Percentiles rank a stretch among this genome's conserved stretches.
Evolutionary conservation across 768 basidiomycete species (phyloP).

Genomic region (Galerina sulciceps): DNA sequence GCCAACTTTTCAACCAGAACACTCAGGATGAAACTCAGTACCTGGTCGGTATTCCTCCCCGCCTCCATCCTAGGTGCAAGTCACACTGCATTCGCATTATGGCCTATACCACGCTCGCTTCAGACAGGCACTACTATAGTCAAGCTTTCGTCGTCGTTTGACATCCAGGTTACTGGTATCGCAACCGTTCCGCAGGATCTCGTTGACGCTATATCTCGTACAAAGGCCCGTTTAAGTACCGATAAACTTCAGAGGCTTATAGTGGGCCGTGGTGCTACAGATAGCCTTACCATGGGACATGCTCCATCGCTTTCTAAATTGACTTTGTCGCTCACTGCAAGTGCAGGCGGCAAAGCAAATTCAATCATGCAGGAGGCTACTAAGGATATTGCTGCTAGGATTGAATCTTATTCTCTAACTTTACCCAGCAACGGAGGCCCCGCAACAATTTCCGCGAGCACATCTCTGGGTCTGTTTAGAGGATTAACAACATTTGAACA

Average conservation of each 20-base stretch:
- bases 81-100: constrained; percentile 35
- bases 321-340: constrained; percentile 40
- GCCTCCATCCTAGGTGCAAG: constrained; percentile 8
- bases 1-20: neutral
- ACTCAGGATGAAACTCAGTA: constrained; percentile 10
- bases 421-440: constrained; percentile 56
- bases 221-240: constrained; percentile 43
- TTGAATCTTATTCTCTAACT: constrained; percentile 63
- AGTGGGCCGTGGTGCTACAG: constrained; percentile 58
- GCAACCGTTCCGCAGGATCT: constrained; percentile 57
- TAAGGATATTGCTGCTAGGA: constrained; percentile 47
- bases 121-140: constrained; percentile 46
- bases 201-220: constrained; percentile 55
- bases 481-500: constrained; percentile 81
- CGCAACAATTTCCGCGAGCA: constrained; percentile 63
- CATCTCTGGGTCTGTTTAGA: constrained; percentile 68
- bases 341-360: constrained; percentile 29
- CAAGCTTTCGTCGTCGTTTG: constrained; percentile 53
- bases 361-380: constrained; percentile 59
- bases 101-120: constrained; percentile 53
- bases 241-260: constrained; percentile 67
- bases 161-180: constrained; percentile 44
- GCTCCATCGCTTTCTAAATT: constrained; percentile 50
- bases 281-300: constrained; percentile 37
- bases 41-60: constrained; percentile 4